phyloP scores from a whole-genome alignment of 2,329 filamentous ascomycete genomes.

The Biscogniauxia mediterranea region DNA sequence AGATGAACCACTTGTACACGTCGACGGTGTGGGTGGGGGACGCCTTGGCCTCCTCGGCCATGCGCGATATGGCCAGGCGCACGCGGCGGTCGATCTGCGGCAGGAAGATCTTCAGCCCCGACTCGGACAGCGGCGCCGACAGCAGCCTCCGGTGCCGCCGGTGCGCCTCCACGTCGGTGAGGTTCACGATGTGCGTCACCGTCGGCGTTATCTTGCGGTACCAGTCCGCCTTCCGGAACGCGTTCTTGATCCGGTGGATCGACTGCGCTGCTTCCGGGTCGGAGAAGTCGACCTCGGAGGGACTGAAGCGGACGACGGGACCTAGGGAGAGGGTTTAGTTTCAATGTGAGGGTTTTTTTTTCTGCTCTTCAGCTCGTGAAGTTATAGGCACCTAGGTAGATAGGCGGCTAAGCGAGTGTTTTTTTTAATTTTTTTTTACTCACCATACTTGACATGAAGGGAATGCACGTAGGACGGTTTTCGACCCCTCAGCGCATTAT shows the following conservation, averaged over 20 bases:
- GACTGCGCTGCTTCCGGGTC: slow-evolving; percentile 18
- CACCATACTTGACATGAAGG: slow-evolving; percentile 31
- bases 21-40: slow-evolving; percentile 32
- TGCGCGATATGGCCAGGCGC: slow-evolving; percentile 40
- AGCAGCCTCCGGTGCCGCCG: slow-evolving; percentile 40
- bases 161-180: slow-evolving; percentile 38
- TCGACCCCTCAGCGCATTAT: slow-evolving; percentile 9
- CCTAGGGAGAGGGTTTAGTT: slow-evolving; percentile 20
- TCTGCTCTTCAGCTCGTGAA: neutral
- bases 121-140: slow-evolving; percentile 38
- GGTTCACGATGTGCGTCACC: slow-evolving; percentile 38
- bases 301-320: slow-evolving; percentile 29
- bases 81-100: slow-evolving; percentile 36
- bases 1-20: slow-evolving; percentile 52
- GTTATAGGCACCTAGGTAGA: too few species aligned
- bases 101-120: slow-evolving; percentile 33
- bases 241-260: slow-evolving; percentile 27
- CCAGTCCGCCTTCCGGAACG: slow-evolving; percentile 25
- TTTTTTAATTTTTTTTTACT: too few species aligned
- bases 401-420: neutral
- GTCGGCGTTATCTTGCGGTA: slow-evolving; percentile 20
- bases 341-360: too few species aligned
- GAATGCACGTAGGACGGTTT: slow-evolving; percentile 21
- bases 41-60: slow-evolving; percentile 41
- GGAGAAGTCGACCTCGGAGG: slow-evolving; percentile 26